phyloP scores from a whole-genome alignment of 106 monocot genomes.

The Posidonia australis region DNA sequence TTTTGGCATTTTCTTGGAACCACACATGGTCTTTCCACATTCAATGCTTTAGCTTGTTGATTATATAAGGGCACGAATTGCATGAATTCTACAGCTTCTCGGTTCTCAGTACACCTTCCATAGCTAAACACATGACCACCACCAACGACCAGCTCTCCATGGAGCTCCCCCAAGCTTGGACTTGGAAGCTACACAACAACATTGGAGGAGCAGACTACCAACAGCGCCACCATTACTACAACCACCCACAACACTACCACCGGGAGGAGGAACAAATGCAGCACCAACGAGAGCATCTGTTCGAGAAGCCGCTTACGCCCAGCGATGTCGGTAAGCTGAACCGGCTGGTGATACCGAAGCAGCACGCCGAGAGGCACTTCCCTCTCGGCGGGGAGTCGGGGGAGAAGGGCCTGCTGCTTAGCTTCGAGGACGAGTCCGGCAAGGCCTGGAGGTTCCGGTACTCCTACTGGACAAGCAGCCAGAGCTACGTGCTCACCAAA shows the following conservation, averaged over 20 bases:
- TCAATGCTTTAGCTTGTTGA: neutral
- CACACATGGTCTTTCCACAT: conserved; percentile 3
- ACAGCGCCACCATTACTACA: neutral
- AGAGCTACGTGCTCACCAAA: conserved; percentile 76
- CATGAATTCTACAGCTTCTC: neutral
- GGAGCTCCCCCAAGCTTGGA: neutral
- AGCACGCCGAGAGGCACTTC: conserved; percentile 66
- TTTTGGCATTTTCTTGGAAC: neutral
- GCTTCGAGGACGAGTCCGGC: conserved; percentile 46
- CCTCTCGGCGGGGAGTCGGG: conserved; percentile 41
- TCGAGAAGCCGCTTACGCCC: conserved; percentile 61
- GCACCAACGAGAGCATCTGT: conserved; percentile 19
- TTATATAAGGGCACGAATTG: neutral
- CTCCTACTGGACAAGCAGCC: conserved; percentile 80
- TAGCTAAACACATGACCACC: neutral
- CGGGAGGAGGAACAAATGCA: neutral
- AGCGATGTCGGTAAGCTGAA: conserved; percentile 81
- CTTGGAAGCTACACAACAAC: neutral
- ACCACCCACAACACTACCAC: neutral
- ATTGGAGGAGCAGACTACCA: neutral
- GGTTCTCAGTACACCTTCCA: neutral
- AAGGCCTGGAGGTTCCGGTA: conserved; percentile 56
- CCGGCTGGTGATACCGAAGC: conserved; percentile 66
- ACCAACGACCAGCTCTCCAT: neutral
- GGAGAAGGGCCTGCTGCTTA: conserved; percentile 57